Evolutionary conservation across 177 flowering plant species (phyloP), one percentile per base, ranked within the genome.

Genomic region (Vitis hybrid): DNA sequence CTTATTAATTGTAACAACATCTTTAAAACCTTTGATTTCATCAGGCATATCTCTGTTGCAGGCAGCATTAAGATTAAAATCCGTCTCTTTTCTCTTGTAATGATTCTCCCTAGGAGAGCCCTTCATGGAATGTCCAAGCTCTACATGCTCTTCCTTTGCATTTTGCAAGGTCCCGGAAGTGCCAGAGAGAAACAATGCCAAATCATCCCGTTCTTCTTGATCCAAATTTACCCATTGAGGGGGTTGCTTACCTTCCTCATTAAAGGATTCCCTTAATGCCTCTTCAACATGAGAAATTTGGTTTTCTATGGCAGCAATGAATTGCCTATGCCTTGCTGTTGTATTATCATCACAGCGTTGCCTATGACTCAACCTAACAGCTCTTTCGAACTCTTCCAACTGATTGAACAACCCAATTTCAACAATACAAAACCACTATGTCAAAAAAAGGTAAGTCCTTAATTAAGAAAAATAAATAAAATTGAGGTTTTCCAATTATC

Each of bases 331-430:
- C 68, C 97, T 87, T 59, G 77, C 67, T 55, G 76, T 72, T 49
- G 87, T 78, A 70, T 71, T 74, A n/a, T 88, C 92, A 62, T 83
- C 76, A 7, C 72, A 69, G 18, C 79, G 70, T 38, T 69, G 81
- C 75, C 84, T 82, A 75, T 85, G 75, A 82, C 93, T 88, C 79
- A 75, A 49, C 68, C 88, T 80, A 62, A 92, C 89, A 65, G 97
- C 98, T 77, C 73, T 90, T 78, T 89, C 97, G 69, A 94, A 94
- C 81, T 94, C 98, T 72, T 94, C 98, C 83, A 94, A 83, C 98
- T 94, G 84, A 69, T 71, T 67, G 72, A 70, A 24, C 51, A 68
- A 68, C 1, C 55, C 73, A 14, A 69, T 47, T 61, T 38, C 12
- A 73, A 69, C 14, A 62, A 44, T 13, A 71, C 31, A 73, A 51